These are phyloP conservation scores for Stephanodiscus triporus DNA, from an alignment of 108 stramenopile species.

Conservation along the genomic window DNA sequence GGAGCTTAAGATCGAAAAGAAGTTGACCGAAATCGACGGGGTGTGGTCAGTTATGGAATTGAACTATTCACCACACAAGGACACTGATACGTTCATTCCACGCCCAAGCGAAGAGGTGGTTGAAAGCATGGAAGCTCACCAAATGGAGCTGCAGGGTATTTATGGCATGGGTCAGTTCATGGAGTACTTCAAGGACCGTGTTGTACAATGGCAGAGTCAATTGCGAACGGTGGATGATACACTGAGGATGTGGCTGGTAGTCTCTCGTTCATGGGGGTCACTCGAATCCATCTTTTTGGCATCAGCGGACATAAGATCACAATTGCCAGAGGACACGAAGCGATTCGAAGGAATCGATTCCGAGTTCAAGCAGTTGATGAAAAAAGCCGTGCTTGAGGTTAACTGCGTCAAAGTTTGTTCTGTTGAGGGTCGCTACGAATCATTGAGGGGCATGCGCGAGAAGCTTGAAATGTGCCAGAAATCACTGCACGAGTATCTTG, in stretches of 20 bases:
- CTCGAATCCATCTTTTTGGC: constrained; percentile 90
- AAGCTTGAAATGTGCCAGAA: constrained; percentile 92
- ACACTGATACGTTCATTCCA: constrained; percentile 82
- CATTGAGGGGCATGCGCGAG: constrained; percentile 77
- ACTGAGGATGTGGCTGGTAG: constrained; percentile 75
- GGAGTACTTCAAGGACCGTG: constrained; percentile 86
- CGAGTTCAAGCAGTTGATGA: constrained; percentile 92
- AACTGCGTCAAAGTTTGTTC: constrained; percentile 81
- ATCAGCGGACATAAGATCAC: constrained; percentile 88
- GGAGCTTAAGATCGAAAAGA: constrained; percentile 90
- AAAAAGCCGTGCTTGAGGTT: constrained; percentile 76
- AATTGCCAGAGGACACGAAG: constrained; percentile 92
- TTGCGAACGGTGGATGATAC: constrained; percentile 83
- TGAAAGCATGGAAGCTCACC: constrained; percentile 85
- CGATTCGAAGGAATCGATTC: constrained; percentile 89
- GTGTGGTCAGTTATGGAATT: constrained; percentile 75
- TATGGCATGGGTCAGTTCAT: constrained; percentile 92
- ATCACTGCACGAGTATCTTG: constrained; percentile 90
- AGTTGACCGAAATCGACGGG: constrained; percentile 78
- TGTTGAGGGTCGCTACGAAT: constrained; percentile 76
- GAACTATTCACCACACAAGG: constrained; percentile 82
- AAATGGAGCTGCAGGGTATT: constrained; percentile 92
- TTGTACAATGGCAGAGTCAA: constrained; percentile 80
- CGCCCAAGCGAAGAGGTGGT: constrained; percentile 83
- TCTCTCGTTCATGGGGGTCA: constrained; percentile 81